Evolutionary conservation across 2,329 filamentous ascomycete species (phyloP).

Genomic region (Bertia moriformis): DNA sequence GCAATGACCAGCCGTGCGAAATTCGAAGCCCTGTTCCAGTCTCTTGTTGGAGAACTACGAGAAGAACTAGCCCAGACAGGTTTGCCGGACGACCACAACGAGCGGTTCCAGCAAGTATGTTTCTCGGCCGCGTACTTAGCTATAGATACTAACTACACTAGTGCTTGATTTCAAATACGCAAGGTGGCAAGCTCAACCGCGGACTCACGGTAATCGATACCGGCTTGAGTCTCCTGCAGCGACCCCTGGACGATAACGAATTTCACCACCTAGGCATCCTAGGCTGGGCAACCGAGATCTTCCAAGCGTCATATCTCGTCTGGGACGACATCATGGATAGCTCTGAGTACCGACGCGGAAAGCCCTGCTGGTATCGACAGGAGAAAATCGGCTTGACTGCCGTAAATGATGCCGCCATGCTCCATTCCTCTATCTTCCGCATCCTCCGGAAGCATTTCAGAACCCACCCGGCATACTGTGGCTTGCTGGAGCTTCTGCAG

Average conservation of each 20-base stretch:
- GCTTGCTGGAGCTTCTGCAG: constrained; percentile 91
- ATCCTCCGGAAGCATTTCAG: constrained; percentile 91
- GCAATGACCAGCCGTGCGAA: no score
- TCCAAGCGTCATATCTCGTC: constrained; percentile 97
- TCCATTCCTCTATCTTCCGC: constrained; percentile 78
- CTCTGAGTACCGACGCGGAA: constrained; percentile 83
- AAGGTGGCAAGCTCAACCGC: constrained; percentile 96
- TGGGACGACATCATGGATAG: constrained; percentile 98
- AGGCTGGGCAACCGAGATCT: constrained; percentile 96
- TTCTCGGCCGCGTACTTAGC: no score
- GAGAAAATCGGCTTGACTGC: constrained; percentile 84
- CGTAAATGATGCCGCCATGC: constrained; percentile 96
- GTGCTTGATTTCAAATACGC: constrained; percentile 71
- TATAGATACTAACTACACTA: no score
- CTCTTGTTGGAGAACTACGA: no score
- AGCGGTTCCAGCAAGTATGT: no score
- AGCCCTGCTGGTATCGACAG: constrained; percentile 92
- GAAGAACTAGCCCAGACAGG: no score
- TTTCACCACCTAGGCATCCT: constrained; percentile 83
- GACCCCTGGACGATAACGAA: constrained; percentile 62
- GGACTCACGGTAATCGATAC: constrained; percentile 96
- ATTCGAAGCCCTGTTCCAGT: no score
- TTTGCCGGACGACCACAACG: no score
- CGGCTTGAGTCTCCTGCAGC: constrained; percentile 59
- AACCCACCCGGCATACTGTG: constrained; percentile 71